These are phyloP conservation scores for Aulographum hederae DNA, from an alignment of 2,329 filamentous ascomycete species.

Conservation along the genomic window DNA sequence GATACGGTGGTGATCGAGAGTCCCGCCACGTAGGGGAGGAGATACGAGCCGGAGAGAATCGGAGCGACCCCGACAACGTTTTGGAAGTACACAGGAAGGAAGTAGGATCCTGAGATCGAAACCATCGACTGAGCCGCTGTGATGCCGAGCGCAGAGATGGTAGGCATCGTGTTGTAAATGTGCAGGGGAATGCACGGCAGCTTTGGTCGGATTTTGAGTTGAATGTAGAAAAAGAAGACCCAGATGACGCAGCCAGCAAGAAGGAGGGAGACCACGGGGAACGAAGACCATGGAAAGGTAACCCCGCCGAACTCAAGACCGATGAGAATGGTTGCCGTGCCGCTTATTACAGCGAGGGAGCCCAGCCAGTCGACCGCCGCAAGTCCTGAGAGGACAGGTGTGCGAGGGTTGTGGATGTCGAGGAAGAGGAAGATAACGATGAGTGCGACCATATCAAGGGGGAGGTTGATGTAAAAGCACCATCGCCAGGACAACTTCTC, in stretches of 20 bases:
- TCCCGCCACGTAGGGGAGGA: conserved; percentile 6
- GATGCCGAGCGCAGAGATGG: conserved; percentile 36
- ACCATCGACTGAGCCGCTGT: conserved; percentile 32
- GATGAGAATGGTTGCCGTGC: conserved; percentile 32
- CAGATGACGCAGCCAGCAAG: conserved; percentile 31
- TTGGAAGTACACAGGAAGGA: conserved; percentile 34
- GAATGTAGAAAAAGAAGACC: conserved; percentile 38
- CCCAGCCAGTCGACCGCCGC: conserved; percentile 36
- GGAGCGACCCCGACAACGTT: conserved; percentile 6
- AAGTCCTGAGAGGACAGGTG: conserved; percentile 27
- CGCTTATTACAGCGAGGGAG: conserved; percentile 29
- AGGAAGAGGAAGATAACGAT: conserved; percentile 31
- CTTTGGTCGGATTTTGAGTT: conserved; percentile 36
- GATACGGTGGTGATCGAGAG: conserved; percentile 19
- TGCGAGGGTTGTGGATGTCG: conserved; percentile 36
- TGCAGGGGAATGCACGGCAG: conserved; percentile 51
- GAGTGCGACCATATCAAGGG: conserved; percentile 30
- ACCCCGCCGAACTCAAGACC: conserved; percentile 36
- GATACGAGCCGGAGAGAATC: conserved; percentile 6
- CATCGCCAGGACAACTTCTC: conserved; percentile 30
- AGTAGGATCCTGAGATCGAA: conserved; percentile 50
- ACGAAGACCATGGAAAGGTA: conserved; percentile 33
- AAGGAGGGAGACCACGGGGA: conserved; percentile 36
- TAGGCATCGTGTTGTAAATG: conserved; percentile 38
- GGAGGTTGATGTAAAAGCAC: conserved; percentile 21